A percentile compares a stretch with the other conserved stretches of the same genome.
phyloP scores from a whole-genome alignment of 352 stramenopile genomes.

The Phytophthora agathidicida region DNA sequence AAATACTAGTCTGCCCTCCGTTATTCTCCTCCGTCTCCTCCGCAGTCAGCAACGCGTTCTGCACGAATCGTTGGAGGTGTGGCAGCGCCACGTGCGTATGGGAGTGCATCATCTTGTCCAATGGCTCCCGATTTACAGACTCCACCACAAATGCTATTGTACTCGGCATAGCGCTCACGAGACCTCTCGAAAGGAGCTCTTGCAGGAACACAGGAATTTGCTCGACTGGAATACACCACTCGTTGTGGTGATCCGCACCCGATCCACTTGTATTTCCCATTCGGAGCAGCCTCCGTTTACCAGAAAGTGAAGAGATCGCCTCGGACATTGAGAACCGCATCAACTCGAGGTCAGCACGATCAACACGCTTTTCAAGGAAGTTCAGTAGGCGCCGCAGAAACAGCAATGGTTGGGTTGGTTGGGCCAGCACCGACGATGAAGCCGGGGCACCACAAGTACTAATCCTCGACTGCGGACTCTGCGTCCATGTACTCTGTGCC shows the following conservation, averaged over 20 bases:
- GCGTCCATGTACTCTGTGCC: conserved; percentile 7
- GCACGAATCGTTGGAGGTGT: conserved; percentile 35
- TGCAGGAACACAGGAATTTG: conserved; percentile 30
- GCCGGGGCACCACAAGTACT: neutral
- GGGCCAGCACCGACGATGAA: neutral
- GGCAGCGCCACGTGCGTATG: conserved; percentile 14
- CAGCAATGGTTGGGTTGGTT: conserved; percentile 1
- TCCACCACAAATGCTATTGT: conserved; percentile 32
- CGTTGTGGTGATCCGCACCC: neutral
- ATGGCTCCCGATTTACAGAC: conserved; percentile 13
- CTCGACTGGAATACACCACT: conserved; percentile 35
- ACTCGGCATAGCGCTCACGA: conserved; percentile 37
- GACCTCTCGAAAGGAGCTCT: conserved; percentile 16
- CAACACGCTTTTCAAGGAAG: conserved; percentile 17
- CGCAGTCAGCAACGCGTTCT: conserved; percentile 34
- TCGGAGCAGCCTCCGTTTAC: conserved; percentile 5
- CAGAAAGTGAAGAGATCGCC: conserved; percentile 2
- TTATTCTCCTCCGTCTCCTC: conserved; percentile 23
- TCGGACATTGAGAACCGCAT: conserved; percentile 26
- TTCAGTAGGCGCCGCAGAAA: conserved; percentile 29
- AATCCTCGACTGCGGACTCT: neutral
- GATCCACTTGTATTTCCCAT: neutral
- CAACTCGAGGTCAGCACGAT: conserved; percentile 15
- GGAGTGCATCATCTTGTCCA: conserved; percentile 30
- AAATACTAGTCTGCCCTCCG: neutral